phyloP scores from a whole-genome alignment of 2,329 filamentous ascomycete species.

The Plectosphaerella plurivora region DNA sequence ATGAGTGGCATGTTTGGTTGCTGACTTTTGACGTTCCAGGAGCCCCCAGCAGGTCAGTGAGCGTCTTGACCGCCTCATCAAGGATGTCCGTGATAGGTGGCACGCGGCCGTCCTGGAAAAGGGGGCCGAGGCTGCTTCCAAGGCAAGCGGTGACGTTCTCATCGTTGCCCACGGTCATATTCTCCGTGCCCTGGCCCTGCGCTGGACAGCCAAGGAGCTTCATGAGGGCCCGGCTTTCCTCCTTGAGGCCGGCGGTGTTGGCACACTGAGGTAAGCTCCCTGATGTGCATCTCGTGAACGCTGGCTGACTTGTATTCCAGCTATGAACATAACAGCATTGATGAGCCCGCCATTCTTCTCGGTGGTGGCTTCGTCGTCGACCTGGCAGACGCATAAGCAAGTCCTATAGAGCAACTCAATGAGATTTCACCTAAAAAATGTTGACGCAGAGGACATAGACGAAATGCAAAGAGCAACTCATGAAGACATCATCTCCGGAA shows the following conservation, averaged over 20 bases:
- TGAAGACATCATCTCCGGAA: too few species aligned
- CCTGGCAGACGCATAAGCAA: too few species aligned
- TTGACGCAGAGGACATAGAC: too few species aligned
- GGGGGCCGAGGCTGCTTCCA: conserved; percentile 28
- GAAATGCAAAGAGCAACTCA: too few species aligned
- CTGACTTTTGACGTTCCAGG: conserved; percentile 29
- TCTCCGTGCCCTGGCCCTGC: conserved; percentile 78
- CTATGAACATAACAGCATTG: conserved; percentile 74
- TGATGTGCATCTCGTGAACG: neutral
- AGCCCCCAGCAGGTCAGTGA: conserved; percentile 67
- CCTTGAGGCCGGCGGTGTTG: conserved; percentile 84
- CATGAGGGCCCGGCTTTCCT: conserved; percentile 73
- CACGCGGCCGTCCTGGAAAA: conserved; percentile 60
- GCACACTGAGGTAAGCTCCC: conserved; percentile 63
- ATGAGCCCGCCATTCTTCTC: conserved; percentile 75
- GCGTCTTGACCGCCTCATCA: conserved; percentile 72
- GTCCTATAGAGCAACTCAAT: too few species aligned
- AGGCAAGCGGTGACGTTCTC: conserved; percentile 30
- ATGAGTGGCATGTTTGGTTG: neutral
- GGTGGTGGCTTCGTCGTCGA: conserved; percentile 65
- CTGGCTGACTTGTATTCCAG: conserved; percentile 30
- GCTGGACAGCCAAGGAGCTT: conserved; percentile 73
- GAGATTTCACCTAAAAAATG: too few species aligned
- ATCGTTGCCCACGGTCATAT: conserved; percentile 91
- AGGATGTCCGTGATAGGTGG: conserved; percentile 64